A percentile compares a stretch with the other conserved stretches of the same genome.
phyloP scores from a whole-genome alignment of 371 early-diverging fungal species.

The Apophysomyces ossiformis region DNA sequence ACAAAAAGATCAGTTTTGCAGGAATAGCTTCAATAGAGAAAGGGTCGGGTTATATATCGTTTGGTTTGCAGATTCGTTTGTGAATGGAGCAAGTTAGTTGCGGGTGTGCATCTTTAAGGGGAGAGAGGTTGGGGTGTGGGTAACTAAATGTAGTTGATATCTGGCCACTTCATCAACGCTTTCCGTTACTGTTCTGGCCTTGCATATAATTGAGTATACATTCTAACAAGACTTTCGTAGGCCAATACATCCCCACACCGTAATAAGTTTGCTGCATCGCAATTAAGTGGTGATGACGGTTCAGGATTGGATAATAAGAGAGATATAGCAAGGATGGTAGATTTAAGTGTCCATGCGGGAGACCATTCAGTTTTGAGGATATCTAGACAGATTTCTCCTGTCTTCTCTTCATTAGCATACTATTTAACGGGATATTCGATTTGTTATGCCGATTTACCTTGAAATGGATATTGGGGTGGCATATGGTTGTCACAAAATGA shows the following conservation, averaged over 20 bases:
- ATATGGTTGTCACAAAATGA: constrained; percentile 77
- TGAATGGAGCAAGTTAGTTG: too few relatives aligned
- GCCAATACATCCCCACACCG: constrained; percentile 85
- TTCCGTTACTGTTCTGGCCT: constrained; percentile 16
- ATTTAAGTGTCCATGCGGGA: constrained; percentile 81
- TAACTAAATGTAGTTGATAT: neutral
- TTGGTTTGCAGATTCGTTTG: too few relatives aligned
- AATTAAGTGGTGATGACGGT: constrained; percentile 90
- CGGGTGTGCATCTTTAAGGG: neutral
- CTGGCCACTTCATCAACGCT: constrained; percentile 11
- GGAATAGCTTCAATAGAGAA: too few relatives aligned
- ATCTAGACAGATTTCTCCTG: constrained; percentile 86
- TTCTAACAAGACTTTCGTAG: constrained; percentile 83
- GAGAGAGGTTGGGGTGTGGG: neutral
- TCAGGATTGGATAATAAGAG: constrained; percentile 77
- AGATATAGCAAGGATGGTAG: constrained; percentile 74
- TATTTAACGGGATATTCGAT: neutral
- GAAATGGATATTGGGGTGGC: constrained; percentile 83
- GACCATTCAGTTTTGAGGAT: constrained; percentile 85
- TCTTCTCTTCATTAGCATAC: constrained; percentile 35
- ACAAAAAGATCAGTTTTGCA: neutral
- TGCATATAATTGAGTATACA: constrained; percentile 86
- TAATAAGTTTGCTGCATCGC: constrained; percentile 93
- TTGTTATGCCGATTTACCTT: constrained; percentile 47
- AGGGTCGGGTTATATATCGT: too few relatives aligned